Base-by-base conservation (phyloP, 352 stramenopile genomes). In the Albugo laibachii region DNA sequence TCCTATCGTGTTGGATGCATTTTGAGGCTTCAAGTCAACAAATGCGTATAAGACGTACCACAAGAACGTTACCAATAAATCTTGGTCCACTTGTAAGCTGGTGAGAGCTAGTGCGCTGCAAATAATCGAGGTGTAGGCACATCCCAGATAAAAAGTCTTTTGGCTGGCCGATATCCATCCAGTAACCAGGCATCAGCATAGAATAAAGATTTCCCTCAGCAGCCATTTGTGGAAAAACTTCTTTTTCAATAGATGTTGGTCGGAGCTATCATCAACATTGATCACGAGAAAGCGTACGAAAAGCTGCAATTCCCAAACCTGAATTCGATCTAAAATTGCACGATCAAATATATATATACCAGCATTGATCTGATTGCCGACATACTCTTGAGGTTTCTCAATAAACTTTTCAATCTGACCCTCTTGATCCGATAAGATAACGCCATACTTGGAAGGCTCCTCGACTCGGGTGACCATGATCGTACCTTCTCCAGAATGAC, bases 331-430 rank as follows among this genome's bases (percentile, higher is more conserved):
- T 19, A 94, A 63, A 18, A 94, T 69, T 48, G 86, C 74, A 16
- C 73, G 70, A 50, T 83, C 88, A 53, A 94, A 91, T 19, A 92
- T 82, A 58, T 94, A 94, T 39, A 94, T 88, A 20, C 80, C 81
- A 6, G 80, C 81, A 51, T 92, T 94, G 55, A 94, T 89, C 59
- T 92, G 78, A 65, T 93, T 91, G 52, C 80, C 78, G 24, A 94
- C 78, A 54, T 84, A 94, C 44, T 91, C 76, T 35, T 66, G 66
- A 6, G 81, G 81, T 59, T 94, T 94, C 57, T 94, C 81, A 31
- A 94, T 75, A 52, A 94, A 94, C 34, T 66, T 69, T 45, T 94
- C 60, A 53, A 94, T 87, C 57, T 83, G 69, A n/a, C 77, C 77
- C 34, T 86, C 63, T 5, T 72, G 63, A 15, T 62, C 55, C 4